phyloP scores from a whole-genome alignment of 1,139 yeast species.

The Magnusiomyces sp. region DNA sequence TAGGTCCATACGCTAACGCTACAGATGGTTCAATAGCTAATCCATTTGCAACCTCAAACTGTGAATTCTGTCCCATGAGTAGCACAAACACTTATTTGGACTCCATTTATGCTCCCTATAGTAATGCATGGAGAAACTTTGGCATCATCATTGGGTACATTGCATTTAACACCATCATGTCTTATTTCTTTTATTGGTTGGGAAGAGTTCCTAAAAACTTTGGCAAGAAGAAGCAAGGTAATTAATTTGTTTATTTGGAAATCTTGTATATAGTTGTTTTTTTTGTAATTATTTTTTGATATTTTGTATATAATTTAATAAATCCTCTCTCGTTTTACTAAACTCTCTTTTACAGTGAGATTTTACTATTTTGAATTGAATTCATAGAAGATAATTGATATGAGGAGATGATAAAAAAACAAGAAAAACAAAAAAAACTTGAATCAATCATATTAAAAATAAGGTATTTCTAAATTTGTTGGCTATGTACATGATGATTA shows the following conservation, averaged over 20 bases:
- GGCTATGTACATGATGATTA: no score
- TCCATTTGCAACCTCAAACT: constrained; percentile 43
- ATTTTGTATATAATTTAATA: background rate
- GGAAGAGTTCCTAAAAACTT: constrained; percentile 21
- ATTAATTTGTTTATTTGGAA: background rate
- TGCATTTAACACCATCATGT: constrained; percentile 49
- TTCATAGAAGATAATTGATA: no score
- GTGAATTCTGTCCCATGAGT: constrained; percentile 51
- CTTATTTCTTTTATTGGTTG: constrained; percentile 49
- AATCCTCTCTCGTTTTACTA: no score
- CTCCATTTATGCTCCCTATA: constrained; percentile 38
- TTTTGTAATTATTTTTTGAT: background rate
- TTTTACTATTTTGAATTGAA: no score
- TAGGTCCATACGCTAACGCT: constrained; percentile 33
- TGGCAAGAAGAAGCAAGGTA: constrained; percentile 6
- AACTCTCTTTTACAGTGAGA: no score
- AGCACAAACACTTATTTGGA: constrained; percentile 48
- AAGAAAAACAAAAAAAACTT: no score
- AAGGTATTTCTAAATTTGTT: no score
- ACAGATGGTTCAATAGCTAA: constrained; percentile 47
- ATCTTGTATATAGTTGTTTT: background rate
- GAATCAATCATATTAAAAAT: no score
- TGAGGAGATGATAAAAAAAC: no score
- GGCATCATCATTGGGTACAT: constrained; percentile 48
- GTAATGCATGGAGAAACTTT: constrained; percentile 50